Evolutionary conservation across 306 rosid genomes (phyloP).

Genomic region (Gastrolobium villosum): DNA sequence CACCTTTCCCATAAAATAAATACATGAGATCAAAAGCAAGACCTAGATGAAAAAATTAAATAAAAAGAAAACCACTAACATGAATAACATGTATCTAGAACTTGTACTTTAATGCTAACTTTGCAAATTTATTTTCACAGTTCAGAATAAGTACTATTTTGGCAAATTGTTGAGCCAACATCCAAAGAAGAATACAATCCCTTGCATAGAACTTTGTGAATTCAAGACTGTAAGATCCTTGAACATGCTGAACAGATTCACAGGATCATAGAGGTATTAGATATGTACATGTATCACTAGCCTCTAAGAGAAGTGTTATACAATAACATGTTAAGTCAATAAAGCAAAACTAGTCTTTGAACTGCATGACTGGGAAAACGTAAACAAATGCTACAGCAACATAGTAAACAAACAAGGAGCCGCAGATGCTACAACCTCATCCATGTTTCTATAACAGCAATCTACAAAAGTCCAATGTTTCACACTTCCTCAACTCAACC

Average conservation of each 20-base stretch:
- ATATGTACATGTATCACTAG: slow-evolving; percentile 55
- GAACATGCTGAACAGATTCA: too few species aligned
- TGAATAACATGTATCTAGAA: not conserved
- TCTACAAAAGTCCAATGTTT: slow-evolving; percentile 40
- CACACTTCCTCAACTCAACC: slow-evolving; percentile 43
- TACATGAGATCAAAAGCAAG: too few species aligned
- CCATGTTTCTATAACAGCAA: slow-evolving; percentile 37
- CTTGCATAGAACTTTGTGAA: slow-evolving; percentile 18
- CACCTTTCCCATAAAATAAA: too few species aligned
- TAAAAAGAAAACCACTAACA: too few species aligned
- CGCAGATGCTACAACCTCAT: slow-evolving; percentile 46
- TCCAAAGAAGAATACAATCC: slow-evolving; percentile 47
- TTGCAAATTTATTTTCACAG: slow-evolving; percentile 9
- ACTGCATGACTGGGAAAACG: slow-evolving; percentile 14
- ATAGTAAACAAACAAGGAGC: slow-evolving; percentile 45
- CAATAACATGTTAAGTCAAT: slow-evolving; percentile 34
- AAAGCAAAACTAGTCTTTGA: slow-evolving; percentile 42
- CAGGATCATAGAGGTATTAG: slow-evolving; percentile 27
- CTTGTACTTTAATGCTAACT: not conserved
- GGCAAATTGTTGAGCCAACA: slow-evolving; percentile 24
- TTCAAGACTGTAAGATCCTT: too few species aligned
- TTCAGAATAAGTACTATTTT: not conserved
- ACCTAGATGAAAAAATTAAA: too few species aligned
- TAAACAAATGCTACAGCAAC: slow-evolving; percentile 43
- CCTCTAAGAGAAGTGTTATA: slow-evolving; percentile 45